phyloP scores from a whole-genome alignment of 2,329 filamentous ascomycete species.

The Huntiella omanensis region DNA sequence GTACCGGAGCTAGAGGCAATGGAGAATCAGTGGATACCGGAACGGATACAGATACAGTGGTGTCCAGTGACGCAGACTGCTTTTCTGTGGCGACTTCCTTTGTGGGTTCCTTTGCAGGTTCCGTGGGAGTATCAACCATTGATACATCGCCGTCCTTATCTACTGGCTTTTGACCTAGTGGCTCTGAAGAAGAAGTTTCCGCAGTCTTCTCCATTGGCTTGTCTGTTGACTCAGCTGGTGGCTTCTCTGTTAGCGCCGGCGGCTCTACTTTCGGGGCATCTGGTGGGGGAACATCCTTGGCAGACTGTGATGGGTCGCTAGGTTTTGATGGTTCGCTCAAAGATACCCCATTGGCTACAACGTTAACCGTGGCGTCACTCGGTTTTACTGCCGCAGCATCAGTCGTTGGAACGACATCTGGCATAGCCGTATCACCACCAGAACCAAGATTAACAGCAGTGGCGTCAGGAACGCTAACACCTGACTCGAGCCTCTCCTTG shows the following conservation, averaged over 20 bases:
- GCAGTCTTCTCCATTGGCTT: background rate
- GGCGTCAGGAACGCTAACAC: background rate
- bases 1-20: background rate
- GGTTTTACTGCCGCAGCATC: background rate
- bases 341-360: too few species aligned
- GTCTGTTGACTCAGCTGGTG: background rate
- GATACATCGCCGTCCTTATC: conserved; percentile 5
- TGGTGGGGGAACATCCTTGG: background rate
- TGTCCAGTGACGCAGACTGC: too few species aligned
- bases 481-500: conserved; percentile 11
- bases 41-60: background rate
- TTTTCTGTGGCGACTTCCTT: too few species aligned
- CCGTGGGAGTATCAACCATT: conserved; percentile 2
- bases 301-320: too few species aligned
- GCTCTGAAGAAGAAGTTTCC: too few species aligned
- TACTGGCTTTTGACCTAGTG: too few species aligned
- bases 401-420: background rate
- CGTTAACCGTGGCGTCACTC: background rate
- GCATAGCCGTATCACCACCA: background rate
- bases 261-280: background rate
- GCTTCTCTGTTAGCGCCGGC: background rate
- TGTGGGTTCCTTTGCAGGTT: background rate
- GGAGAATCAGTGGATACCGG: background rate
- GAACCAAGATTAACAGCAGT: conserved; percentile 8
- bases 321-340: too few species aligned